Base-by-base conservation (phyloP, 192 early-diverging fungal genomes). In the Coemansia pectinata region DNA sequence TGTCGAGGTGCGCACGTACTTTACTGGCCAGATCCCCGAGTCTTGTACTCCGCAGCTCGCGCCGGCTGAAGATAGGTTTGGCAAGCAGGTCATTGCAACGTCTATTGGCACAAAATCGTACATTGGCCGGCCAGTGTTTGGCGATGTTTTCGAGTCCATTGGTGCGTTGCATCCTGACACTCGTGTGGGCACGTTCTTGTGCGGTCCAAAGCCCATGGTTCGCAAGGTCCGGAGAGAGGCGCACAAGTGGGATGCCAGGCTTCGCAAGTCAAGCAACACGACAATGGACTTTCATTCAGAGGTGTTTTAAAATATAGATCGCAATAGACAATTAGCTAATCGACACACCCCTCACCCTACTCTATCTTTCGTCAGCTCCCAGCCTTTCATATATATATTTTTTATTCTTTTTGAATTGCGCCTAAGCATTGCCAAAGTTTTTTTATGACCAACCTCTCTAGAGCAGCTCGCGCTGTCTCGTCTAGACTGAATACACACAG, bases 171-270 rank as follows among this genome's bases (percentile, higher is more conserved):
- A 93, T 62, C 87, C 88, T 0, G 84, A 74, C 7, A 87, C 86
- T 7, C 87, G 91, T 53, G 81, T 95, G n/a, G 94, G 93, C 8
- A 89, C 93, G 8, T 93, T 95, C 62, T 92, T 92, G 69, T 94
- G 93, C 61, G 93, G 94, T 1, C 93, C 92, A 10, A 93, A 91
- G 65, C 87, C 88, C 3, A 73, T 95, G 61, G 80, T 76, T 29
- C 79, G 85, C 40, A 76, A 76, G 8, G 71, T 93, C 8, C 86
- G 91, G 65, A 86, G 57, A 59, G 38, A 50, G 34, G 65, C 74
- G 17, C 79, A 63, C 53, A 71, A 53, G 48, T 81, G 79, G 79
- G 74, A 81, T 42, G 61, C 47, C 12, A 57, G 11, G 6, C 64
- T 81, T 15, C 50, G 58, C 44, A 73, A 64, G 53, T 50, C 61